Conservation (phyloP, 805 yeast species). For the Candida tallmaniae region DNA sequence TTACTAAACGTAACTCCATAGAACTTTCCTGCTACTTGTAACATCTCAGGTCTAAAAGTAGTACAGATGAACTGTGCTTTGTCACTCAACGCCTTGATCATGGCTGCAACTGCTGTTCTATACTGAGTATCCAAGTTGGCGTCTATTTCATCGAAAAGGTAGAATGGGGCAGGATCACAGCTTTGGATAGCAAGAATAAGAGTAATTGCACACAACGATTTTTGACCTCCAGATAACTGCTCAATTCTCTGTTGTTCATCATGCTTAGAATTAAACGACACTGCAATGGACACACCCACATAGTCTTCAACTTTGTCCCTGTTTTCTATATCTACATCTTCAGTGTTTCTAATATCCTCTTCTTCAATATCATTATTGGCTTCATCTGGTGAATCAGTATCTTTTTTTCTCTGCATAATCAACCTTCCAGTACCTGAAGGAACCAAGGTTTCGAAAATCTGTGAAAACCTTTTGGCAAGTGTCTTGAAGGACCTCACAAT, state of each 20-base stretch:
- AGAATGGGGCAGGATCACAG: slow-evolving; percentile 97
- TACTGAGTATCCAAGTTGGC: slow-evolving; percentile 93
- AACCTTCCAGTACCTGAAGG: slow-evolving; percentile 79
- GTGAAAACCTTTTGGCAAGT: slow-evolving; percentile 68
- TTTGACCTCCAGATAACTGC: slow-evolving; percentile 95
- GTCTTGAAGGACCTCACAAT: slow-evolving; percentile 72
- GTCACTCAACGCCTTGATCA: slow-evolving; percentile 60
- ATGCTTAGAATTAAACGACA: slow-evolving; percentile 80
- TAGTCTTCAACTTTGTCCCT: slow-evolving; percentile 47
- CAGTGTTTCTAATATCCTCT: slow-evolving; percentile 7
- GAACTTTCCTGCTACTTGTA: slow-evolving; percentile 79
- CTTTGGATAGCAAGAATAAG: slow-evolving; percentile 88
- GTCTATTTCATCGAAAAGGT: slow-evolving; percentile 93
- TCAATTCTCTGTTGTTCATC: slow-evolving; percentile 86
- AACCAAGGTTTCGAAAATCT: slow-evolving; percentile 74
- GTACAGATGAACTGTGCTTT: slow-evolving; percentile 93
- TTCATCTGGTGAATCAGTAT: slow-evolving; percentile 9
- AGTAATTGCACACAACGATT: slow-evolving; percentile 93
- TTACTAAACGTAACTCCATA: slow-evolving; percentile 84
- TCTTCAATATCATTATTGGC: slow-evolving; percentile 16
- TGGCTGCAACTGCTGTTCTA: slow-evolving; percentile 76
- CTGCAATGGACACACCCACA: slow-evolving; percentile 79
- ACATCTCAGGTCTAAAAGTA: slow-evolving; percentile 90
- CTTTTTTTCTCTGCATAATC: slow-evolving; percentile 50
- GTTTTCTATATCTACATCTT: slow-evolving; percentile 9